Percentiles rank a stretch among this genome's conserved stretches.
Evolutionary conservation across 176 grass and related monocot species (phyloP).

Genomic region (Triticum monococcum): DNA sequence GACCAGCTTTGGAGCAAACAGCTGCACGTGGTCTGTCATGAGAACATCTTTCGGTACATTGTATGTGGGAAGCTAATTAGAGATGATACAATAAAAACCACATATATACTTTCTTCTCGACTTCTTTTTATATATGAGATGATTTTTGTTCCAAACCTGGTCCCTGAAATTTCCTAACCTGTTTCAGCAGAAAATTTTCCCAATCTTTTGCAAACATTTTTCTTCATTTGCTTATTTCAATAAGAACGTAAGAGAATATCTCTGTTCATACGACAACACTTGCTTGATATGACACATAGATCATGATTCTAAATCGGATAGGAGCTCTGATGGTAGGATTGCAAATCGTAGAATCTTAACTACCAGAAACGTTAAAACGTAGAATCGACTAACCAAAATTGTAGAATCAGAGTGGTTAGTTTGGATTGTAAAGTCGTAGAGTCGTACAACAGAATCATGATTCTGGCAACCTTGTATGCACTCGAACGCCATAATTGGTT

Average conservation of each 20-base stretch:
- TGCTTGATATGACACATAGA: no score
- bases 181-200: neutral
- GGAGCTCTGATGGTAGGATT: no score
- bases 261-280: neutral
- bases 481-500: no score
- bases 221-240: neutral
- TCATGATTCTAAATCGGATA: no score
- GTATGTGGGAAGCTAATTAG: conserved; percentile 26
- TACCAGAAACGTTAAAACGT: no score
- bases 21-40: neutral
- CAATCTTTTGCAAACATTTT: neutral
- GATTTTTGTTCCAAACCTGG: conserved; percentile 7
- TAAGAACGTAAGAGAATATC: neutral
- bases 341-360: no score
- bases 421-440: no score
- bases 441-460: no score
- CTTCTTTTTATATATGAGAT: neutral
- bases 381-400: no score
- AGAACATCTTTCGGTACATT: conserved; percentile 24
- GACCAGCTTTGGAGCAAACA: neutral
- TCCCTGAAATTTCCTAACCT: conserved; percentile 7
- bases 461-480: no score
- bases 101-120: neutral
- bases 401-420: no score
- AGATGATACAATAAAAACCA: neutral